These are phyloP conservation scores for Vitis hybrid DNA, from an alignment of 177 flowering plant genomes.

Conservation along the genomic window DNA sequence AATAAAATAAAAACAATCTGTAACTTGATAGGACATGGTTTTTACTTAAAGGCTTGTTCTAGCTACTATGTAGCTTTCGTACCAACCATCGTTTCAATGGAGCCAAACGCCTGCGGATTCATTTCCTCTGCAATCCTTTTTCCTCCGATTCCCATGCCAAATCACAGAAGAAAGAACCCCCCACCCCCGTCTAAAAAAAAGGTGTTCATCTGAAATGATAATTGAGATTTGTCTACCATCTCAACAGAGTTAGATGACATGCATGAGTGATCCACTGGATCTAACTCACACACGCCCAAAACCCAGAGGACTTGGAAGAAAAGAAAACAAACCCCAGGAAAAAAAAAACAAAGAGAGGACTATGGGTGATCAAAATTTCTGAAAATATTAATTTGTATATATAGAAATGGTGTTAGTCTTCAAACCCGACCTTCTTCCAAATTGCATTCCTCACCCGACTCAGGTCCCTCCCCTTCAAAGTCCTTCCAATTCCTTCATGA, in stretches of 20 bases:
- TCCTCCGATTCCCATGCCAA: no score
- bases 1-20: background rate
- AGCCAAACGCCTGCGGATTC: constrained; percentile 1
- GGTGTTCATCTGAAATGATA: no score
- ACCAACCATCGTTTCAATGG: constrained; percentile 16
- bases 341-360: background rate
- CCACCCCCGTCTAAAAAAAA: no score
- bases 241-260: background rate
- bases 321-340: background rate
- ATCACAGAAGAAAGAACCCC: no score
- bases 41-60: constrained; percentile 16
- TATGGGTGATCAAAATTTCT: background rate
- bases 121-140: no score
- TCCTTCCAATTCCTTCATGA: constrained; percentile 64
- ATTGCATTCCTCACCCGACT: constrained; percentile 60
- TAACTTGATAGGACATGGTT: background rate
- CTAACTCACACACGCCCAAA: background rate
- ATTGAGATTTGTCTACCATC: no score
- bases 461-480: constrained; percentile 62
- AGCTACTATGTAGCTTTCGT: constrained; percentile 19
- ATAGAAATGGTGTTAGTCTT: constrained; percentile 28
- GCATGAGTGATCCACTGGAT: no score
- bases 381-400: background rate
- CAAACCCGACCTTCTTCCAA: constrained; percentile 57
- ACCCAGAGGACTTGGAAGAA: background rate